Conservation (phyloP, 306 rosid species). For the Lithocarpus polystachyus region DNA sequence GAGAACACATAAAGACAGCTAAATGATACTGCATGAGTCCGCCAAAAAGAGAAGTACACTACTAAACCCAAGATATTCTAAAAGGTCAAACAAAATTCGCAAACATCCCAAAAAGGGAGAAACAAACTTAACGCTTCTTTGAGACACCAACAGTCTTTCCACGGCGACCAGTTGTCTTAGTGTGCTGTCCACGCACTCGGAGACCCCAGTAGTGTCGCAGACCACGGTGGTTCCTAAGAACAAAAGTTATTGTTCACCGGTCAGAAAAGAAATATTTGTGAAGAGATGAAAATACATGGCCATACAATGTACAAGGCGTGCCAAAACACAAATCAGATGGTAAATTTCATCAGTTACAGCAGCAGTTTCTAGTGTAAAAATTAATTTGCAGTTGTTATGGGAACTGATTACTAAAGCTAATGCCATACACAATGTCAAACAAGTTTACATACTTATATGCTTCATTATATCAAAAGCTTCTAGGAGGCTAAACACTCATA, state of each 20-base stretch:
- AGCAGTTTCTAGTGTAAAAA: no score
- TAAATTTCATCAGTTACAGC: no score
- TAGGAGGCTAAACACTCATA: neutral
- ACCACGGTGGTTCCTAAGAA: slow-evolving; percentile 89
- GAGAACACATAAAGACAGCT: slow-evolving; percentile 5
- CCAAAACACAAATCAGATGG: no score
- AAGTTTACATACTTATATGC: neutral
- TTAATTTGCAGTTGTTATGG: no score
- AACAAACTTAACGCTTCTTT: slow-evolving; percentile 70
- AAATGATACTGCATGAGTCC: slow-evolving; percentile 14
- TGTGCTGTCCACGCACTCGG: slow-evolving; percentile 99
- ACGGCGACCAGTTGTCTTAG: slow-evolving; percentile 97
- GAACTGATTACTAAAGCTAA: no score
- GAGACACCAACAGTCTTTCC: slow-evolving; percentile 99
- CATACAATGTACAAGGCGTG: neutral
- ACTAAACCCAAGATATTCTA: slow-evolving; percentile 14
- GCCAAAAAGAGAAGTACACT: slow-evolving; percentile 20
- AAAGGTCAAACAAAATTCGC: slow-evolving; percentile 12
- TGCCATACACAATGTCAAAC: neutral
- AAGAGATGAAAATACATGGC: neutral
- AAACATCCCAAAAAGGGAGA: slow-evolving; percentile 1
- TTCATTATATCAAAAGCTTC: neutral
- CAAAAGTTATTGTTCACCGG: neutral
- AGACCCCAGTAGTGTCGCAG: slow-evolving; percentile 99
- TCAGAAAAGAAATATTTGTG: neutral